Evolutionary conservation across 1,284 basidiomycete species (phyloP).

Genomic region (Cystobasidiaceae sp.): DNA sequence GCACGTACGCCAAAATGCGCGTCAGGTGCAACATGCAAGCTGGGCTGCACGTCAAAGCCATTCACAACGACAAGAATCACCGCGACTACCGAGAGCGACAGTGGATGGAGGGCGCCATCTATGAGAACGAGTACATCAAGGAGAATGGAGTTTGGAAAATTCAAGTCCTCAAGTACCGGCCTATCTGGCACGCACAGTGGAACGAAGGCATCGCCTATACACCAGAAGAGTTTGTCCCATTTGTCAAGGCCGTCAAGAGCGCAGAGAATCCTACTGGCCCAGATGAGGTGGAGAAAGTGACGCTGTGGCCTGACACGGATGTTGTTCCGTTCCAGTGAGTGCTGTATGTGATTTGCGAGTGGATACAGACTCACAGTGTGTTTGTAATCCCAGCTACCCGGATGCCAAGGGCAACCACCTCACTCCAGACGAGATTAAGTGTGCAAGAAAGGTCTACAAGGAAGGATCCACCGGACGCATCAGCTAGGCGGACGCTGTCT

Average conservation of each 20-base stretch:
- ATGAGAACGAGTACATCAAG: conserved; percentile 7
- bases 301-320: background rate
- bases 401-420: background rate
- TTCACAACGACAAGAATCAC: background rate
- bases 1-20: conserved; percentile 7
- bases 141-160: conserved; percentile 15
- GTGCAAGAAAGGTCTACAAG: background rate
- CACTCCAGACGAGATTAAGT: background rate
- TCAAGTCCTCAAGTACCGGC: background rate
- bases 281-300: background rate
- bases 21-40: conserved; percentile 14
- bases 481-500: background rate
- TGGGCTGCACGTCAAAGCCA: conserved; percentile 1
- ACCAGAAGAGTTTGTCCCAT: background rate
- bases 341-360: too few species aligned
- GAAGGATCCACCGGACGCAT: background rate
- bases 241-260: background rate
- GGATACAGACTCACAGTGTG: too few species aligned
- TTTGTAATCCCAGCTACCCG: background rate
- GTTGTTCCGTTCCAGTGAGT: background rate
- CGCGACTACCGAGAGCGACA: background rate
- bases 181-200: conserved; percentile 3
- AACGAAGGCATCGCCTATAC: conserved; percentile 5
- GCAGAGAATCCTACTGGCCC: background rate
- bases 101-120: conserved; percentile 13